These are phyloP conservation scores for Bacidia rubella DNA, from an alignment of 495 filamentous ascomycete species.

Conservation along the genomic window DNA sequence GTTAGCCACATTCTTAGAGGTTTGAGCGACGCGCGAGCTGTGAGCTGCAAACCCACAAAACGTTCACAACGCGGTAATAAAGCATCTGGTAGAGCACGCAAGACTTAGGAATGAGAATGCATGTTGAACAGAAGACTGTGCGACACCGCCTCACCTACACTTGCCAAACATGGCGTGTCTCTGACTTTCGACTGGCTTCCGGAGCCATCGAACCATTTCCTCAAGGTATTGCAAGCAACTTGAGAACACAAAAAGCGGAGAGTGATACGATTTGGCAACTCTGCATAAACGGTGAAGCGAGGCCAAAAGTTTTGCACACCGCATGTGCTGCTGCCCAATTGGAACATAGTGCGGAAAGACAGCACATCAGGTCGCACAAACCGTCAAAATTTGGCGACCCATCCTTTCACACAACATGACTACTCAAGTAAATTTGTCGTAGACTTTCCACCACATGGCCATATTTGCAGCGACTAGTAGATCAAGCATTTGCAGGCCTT, in stretches of 20 bases:
- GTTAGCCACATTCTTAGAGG: background rate
- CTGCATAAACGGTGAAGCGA: background rate
- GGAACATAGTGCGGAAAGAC: constrained; percentile 1
- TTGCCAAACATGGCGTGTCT: background rate
- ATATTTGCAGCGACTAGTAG: constrained; percentile 82
- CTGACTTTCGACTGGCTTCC: no score
- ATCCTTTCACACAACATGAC: background rate
- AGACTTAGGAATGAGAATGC: background rate
- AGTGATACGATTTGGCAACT: background rate
- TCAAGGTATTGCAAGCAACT: background rate
- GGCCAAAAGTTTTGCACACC: constrained; percentile 3
- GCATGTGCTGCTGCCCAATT: constrained; percentile 12
- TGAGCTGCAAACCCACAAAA: background rate
- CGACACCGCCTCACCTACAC: background rate
- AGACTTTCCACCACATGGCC: constrained; percentile 84
- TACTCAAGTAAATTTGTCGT: constrained; percentile 37
- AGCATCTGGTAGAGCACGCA: background rate
- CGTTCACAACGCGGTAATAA: background rate
- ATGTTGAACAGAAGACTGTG: no score
- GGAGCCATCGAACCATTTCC: background rate
- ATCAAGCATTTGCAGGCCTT: constrained; percentile 92
- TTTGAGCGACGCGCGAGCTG: background rate
- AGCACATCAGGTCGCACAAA: constrained; percentile 6
- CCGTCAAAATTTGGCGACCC: background rate
- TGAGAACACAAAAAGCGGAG: background rate